phyloP scores from a whole-genome alignment of 306 rosid genomes.

The Vachellia collinsii region DNA sequence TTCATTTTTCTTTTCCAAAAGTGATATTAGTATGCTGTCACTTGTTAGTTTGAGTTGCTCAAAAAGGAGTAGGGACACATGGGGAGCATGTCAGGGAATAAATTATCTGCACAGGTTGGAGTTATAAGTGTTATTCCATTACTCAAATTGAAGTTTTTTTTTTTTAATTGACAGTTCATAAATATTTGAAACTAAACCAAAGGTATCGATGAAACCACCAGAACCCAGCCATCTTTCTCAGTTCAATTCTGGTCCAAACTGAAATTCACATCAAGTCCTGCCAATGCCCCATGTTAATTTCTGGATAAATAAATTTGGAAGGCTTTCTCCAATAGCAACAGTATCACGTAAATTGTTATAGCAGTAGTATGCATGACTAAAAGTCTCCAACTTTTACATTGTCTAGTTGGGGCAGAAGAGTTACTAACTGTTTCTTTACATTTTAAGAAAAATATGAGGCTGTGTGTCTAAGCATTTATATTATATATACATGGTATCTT shows the following conservation, averaged over 20 bases:
- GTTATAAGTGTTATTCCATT: conserved; percentile 31
- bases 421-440: background rate
- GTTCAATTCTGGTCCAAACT: background rate
- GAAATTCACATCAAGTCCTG: background rate
- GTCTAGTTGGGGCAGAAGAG: background rate
- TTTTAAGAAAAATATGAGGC: background rate
- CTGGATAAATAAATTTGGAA: background rate
- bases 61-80: conserved; percentile 54
- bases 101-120: conserved; percentile 41
- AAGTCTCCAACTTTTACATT: background rate
- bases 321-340: background rate
- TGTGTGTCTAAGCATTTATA: background rate
- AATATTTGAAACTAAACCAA: background rate
- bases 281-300: background rate
- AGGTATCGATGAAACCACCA: background rate
- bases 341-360: background rate
- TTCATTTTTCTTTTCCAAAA: conserved; percentile 46
- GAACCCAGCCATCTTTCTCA: background rate
- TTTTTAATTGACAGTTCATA: background rate
- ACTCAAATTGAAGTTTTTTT: background rate
- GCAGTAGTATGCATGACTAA: background rate
- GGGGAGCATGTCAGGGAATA: conserved; percentile 51
- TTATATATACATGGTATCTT: background rate
- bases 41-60: conserved; percentile 49
- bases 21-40: conserved; percentile 37